Evolutionary conservation across 1,284 basidiomycete genomes (phyloP).

Genomic region (Lignosus rhinocerotis): DNA sequence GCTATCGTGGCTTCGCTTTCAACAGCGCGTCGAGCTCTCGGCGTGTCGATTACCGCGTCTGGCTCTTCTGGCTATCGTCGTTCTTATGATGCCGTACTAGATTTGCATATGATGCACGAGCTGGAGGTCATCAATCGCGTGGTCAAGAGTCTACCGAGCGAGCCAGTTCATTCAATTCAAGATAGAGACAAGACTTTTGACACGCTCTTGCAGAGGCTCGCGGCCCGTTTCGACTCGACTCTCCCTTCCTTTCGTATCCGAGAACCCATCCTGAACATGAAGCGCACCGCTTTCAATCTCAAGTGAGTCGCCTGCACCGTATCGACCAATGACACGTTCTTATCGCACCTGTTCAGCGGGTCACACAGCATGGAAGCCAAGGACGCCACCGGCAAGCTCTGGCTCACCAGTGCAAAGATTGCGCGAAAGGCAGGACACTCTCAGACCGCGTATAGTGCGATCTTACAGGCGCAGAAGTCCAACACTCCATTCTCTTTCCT

Average conservation of each 20-base stretch:
- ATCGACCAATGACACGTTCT: not conserved
- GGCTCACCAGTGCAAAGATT: conserved; percentile 93
- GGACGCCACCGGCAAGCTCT: conserved; percentile 77
- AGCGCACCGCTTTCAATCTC: conserved; percentile 82
- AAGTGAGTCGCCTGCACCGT: conserved; percentile 44
- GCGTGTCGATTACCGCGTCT: conserved; percentile 79
- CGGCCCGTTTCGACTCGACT: conserved; percentile 73
- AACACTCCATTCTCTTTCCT: conserved; percentile 83
- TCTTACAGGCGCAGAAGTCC: conserved; percentile 85
- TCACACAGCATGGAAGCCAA: conserved; percentile 33
- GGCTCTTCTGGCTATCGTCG: conserved; percentile 82
- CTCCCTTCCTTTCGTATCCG: conserved; percentile 91
- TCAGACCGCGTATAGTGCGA: conserved; percentile 97
- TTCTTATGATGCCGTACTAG: conserved; percentile 85
- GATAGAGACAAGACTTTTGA: conserved; percentile 10
- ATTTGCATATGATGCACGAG: conserved; percentile 90
- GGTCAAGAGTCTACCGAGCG: conserved; percentile 23
- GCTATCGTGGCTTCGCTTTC: conserved; percentile 56
- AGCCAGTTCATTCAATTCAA: conserved; percentile 3
- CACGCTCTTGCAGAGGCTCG: conserved; percentile 49
- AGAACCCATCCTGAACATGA: conserved; percentile 89
- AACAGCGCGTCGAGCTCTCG: conserved; percentile 76
- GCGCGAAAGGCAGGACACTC: conserved; percentile 94
- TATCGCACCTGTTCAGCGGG: conserved; percentile 2
- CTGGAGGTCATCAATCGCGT: conserved; percentile 75